Evolutionary conservation across 2,329 filamentous ascomycete species (phyloP).

Genomic region (Colletotrichum trifolii): DNA sequence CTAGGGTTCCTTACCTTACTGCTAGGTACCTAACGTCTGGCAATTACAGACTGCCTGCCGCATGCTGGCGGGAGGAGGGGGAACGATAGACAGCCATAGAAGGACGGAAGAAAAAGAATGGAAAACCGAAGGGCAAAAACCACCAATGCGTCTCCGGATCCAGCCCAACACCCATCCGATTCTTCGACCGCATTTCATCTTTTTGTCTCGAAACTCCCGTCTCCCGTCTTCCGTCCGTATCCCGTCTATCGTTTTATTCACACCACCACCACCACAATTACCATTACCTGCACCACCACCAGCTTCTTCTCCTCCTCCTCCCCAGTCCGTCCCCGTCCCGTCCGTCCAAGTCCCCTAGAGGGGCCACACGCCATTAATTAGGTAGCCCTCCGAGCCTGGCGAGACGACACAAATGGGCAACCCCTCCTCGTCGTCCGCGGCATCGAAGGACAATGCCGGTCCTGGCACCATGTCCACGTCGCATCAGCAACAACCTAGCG

Average conservation of each 20-base stretch:
- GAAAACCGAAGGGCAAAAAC: conserved; percentile 22
- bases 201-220: conserved; percentile 32
- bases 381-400: conserved; percentile 27
- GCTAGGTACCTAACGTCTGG: not conserved
- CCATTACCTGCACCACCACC: not conserved
- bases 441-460: conserved; percentile 35
- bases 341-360: conserved; percentile 16
- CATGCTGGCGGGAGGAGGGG: conserved; percentile 22
- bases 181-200: conserved; percentile 23
- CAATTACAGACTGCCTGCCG: not conserved
- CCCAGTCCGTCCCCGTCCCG: conserved; percentile 10
- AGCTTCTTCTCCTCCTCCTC: conserved; percentile 18
- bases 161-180: conserved; percentile 29
- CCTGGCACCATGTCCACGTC: conserved; percentile 34
- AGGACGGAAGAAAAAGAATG: conserved; percentile 22
- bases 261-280: too few relatives aligned
- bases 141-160: conserved; percentile 24
- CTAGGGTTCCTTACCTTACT: conserved; percentile 1
- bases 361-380: conserved; percentile 33
- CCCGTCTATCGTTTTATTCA: not conserved
- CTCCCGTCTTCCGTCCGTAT: conserved; percentile 6
- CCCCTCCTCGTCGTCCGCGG: conserved; percentile 32
- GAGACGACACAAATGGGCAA: conserved; percentile 36
- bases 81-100: not conserved
- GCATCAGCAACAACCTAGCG: conserved; percentile 36